phyloP scores from a whole-genome alignment of 2,329 filamentous ascomycete species.

The Stagonosporopsis vannaccii region DNA sequence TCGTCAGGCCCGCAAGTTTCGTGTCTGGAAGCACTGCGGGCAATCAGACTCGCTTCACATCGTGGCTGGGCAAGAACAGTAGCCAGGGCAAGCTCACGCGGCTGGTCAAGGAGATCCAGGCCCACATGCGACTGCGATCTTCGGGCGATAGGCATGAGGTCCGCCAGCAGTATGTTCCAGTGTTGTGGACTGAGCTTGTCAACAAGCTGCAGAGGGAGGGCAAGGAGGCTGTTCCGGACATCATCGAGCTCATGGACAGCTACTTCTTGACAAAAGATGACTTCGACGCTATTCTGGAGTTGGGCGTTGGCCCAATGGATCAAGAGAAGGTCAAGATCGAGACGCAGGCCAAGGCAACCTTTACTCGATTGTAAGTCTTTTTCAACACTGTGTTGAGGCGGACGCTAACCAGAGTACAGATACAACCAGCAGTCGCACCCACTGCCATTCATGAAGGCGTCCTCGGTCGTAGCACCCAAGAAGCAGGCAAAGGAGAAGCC shows the following conservation, averaged over 20 bases:
- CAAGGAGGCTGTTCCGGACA: slow-evolving; percentile 78
- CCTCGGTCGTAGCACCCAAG: slow-evolving; percentile 75
- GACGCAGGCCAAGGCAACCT: slow-evolving; percentile 83
- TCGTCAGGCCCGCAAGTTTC: slow-evolving; percentile 89
- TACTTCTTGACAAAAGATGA: slow-evolving; percentile 96
- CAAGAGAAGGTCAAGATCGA: slow-evolving; percentile 80
- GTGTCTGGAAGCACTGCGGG: slow-evolving; percentile 76
- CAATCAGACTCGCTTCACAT: slow-evolving; percentile 77
- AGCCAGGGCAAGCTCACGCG: slow-evolving; percentile 76
- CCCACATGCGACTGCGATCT: slow-evolving; percentile 91
- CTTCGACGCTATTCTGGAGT: slow-evolving; percentile 89
- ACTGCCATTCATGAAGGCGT: slow-evolving; percentile 95
- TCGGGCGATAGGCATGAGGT: slow-evolving; percentile 94
- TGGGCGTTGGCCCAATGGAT: slow-evolving; percentile 85
- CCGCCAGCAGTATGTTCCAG: slow-evolving; percentile 90
- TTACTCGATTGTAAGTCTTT: slow-evolving; percentile 79
- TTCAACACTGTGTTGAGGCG: not conserved
- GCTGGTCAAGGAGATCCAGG: slow-evolving; percentile 90
- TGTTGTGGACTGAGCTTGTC: slow-evolving; percentile 83
- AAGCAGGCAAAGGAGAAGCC: slow-evolving; percentile 77
- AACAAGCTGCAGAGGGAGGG: slow-evolving; percentile 78
- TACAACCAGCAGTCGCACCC: slow-evolving; percentile 90
- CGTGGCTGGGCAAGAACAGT: slow-evolving; percentile 95
- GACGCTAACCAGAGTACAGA: slow-evolving; percentile 54
- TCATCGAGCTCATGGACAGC: slow-evolving; percentile 96